Evolutionary conservation across 83 land plant species (phyloP), one percentile per base, ranked within the genome.

Genomic region (Picea abies): DNA sequence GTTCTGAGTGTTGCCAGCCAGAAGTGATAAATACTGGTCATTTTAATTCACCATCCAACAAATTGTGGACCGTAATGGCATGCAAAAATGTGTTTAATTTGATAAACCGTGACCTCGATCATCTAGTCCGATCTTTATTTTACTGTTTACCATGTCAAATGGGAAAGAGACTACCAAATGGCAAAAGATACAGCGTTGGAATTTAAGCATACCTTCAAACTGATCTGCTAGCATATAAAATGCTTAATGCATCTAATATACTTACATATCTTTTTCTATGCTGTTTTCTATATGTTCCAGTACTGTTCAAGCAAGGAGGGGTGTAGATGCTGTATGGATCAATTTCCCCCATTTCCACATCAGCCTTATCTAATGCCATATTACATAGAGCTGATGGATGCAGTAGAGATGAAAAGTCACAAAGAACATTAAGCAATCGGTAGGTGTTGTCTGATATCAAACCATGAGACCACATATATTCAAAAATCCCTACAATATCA

Each of bases 401-500:
- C 25, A 76, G 10, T 20, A 78, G 83, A 14, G 86, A 82, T 15
- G 83, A 67, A 56, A 87, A 76, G 20, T 79, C 83, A 82, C 95
- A 91, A 3, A 12, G 69, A 17, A 68, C 63, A 20, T 78, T 86
- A 47, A 91, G 66, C 4, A 23, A 62, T 3, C 65, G 4, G 73
- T 91, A 87, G 16, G 90, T 83, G 12, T 62, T 72, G 61, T 93
- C 92, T 11, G 92, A 88, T 16, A 93, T 89, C 83, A 93, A 71
- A 14, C 90, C 93, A 84, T 93, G 91, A 58, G 63, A 83, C 91
- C 91, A 91, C 90, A 88, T 88, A 77, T 79, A 93, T 29, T 93
- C 93, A 35, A 84, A 67, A 56, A 83, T 81, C 16, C 95, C 95
- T 22, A 89, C 61, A 23, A 84, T 66, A 69, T 93, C 95, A 60